phyloP scores from a whole-genome alignment of 768 basidiomycete genomes.

The Hysterangium stoloniferum region DNA sequence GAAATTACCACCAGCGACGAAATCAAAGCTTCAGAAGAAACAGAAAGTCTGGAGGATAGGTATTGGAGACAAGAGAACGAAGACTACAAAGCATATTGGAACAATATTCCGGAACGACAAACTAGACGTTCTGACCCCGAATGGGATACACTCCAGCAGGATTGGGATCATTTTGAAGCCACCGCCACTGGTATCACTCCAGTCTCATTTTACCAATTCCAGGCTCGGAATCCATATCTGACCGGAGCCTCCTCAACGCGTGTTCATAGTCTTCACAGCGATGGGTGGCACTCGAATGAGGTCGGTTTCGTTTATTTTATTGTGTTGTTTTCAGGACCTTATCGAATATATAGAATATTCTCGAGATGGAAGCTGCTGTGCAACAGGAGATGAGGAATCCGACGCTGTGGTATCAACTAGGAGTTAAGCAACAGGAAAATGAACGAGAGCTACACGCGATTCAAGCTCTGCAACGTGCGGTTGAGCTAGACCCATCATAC shows the following conservation, averaged over 20 bases:
- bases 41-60: conserved; percentile 46
- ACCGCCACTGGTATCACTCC: conserved; percentile 55
- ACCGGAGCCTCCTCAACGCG: conserved; percentile 47
- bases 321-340: conserved; percentile 8
- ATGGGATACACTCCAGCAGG: conserved; percentile 65
- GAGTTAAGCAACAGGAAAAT: conserved; percentile 96
- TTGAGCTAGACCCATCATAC: conserved; percentile 72
- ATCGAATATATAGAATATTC: conserved; percentile 54
- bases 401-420: conserved; percentile 82
- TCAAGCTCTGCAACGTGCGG: conserved; percentile 69
- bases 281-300: conserved; percentile 26
- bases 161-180: conserved; percentile 81
- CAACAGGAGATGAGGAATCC: conserved; percentile 68
- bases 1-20: conserved; percentile 10
- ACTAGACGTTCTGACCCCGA: conserved; percentile 18
- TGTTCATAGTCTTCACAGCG: conserved; percentile 36
- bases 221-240: conserved; percentile 71
- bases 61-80: conserved; percentile 66
- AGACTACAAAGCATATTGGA: conserved; percentile 59
- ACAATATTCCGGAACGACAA: conserved; percentile 23
- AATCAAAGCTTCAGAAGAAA: conserved; percentile 17
- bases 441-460: conserved; percentile 91
- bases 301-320: conserved; percentile 24
- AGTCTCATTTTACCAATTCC: conserved; percentile 60
- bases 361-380: conserved; percentile 85